Evolutionary conservation across 2,329 filamentous ascomycete genomes (phyloP), one percentile per base, ranked within the genome.

Genomic region (Geosmithia flava): DNA sequence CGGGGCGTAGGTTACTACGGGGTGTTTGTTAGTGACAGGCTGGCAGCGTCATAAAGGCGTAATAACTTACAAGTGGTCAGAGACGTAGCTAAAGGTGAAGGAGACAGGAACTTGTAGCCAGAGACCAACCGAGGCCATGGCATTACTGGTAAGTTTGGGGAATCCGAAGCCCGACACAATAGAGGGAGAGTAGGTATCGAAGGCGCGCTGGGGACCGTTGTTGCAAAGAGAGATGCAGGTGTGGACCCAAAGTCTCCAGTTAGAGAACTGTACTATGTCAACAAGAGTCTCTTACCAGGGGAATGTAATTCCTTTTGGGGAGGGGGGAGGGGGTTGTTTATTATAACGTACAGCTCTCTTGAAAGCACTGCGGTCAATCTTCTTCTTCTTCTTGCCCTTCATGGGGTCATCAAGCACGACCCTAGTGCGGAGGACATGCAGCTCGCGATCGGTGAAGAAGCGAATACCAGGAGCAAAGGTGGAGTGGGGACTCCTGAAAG

Each of bases 151-250:
- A 3, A 79, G 65, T 0, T 59, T 56, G 3, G 57, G 59, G 51
- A 75, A 80, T 1, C 76, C 76, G 44, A 79, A 71, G 11, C 65
- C 67, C 46, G 62, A 68, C 49, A 80, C 72, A 44, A 80, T 71
- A 6, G 69, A 69, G 0, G 76, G 76, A 0, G 72, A 68, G 51
- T 80, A 78, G 3, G 75, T 72, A 48, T 73, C 66, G 42, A 74
- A 68, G 2, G 67, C 66, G 57, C 67, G 54, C 54, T 74, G 64
- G 17, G 72, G 69, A 13, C 71, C 59, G 53, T 74, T 67, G 59
- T 73, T 74, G 58, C 62, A 52, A 29, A 75, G 53, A 37, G 75
- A 74, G 50, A 79, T 69, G 17, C 72, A 50, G 6, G 74, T 64
- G 46, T 79, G 76, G 6, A 69, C 59, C 63, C 71, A 72, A n/a